Percentiles rank a stretch among this genome's conserved stretches.
Conservation (phyloP, 768 basidiomycete genomes). For the Cantharellus cinnabarinus region DNA sequence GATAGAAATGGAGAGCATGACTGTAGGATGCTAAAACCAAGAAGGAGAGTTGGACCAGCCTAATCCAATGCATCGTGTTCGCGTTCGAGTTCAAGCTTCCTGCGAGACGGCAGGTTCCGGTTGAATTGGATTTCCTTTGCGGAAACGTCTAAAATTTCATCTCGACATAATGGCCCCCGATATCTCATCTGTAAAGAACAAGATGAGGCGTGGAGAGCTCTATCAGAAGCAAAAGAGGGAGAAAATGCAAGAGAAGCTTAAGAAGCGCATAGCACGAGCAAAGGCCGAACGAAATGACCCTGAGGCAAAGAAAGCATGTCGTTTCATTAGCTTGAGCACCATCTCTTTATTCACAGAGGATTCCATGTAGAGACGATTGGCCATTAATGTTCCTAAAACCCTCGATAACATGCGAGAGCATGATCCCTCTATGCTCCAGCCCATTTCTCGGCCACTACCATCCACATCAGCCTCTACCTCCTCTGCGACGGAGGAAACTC, state of each 20-base stretch:
- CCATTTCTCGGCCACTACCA: conserved; percentile 12
- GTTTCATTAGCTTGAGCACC: neutral
- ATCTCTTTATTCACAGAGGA: neutral
- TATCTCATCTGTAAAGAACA: conserved; percentile 45
- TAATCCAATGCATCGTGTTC: neutral
- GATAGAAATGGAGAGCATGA: conserved; percentile 84
- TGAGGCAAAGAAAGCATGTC: conserved; percentile 34
- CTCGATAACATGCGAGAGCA: conserved; percentile 85
- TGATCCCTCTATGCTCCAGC: conserved; percentile 43
- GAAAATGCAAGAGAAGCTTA: conserved; percentile 62
- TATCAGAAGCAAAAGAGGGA: conserved; percentile 52
- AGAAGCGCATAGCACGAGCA: conserved; percentile 54
- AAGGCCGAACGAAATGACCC: conserved; percentile 63
- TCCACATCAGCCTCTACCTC: conserved; percentile 5
- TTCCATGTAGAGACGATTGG: conserved; percentile 45
- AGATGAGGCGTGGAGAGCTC: conserved; percentile 67
- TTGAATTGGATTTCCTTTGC: too few species aligned
- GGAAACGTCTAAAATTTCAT: neutral
- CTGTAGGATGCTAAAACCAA: neutral
- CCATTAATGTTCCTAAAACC: conserved; percentile 73
- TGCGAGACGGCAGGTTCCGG: neutral
- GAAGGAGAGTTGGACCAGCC: neutral
- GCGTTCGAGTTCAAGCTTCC: neutral
- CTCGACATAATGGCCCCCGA: neutral
- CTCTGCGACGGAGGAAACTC: neutral